These are phyloP conservation scores for Microdochium trichocladiopsis DNA, from an alignment of 2,329 filamentous ascomycete genomes.

Conservation along the genomic window DNA sequence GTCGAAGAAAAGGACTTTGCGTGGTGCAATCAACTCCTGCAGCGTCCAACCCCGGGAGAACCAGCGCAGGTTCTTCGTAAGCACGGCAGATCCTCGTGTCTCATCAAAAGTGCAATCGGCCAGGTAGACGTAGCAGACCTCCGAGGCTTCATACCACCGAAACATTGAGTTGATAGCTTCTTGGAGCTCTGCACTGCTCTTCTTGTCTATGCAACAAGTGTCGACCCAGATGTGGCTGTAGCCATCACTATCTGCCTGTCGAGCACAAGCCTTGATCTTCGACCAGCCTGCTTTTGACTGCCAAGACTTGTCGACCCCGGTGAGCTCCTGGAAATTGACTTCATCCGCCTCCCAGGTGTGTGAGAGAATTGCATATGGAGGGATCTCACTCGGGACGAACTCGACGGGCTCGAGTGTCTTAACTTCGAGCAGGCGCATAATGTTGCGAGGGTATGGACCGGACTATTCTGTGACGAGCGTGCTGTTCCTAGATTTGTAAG, in stretches of 20 bases:
- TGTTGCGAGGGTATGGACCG: too few species aligned
- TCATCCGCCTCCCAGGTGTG: conserved; percentile 22
- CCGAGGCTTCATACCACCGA: background rate
- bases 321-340: conserved; percentile 14
- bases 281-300: background rate
- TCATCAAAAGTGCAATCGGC: background rate
- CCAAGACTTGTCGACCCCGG: background rate
- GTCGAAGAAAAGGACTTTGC: conserved; percentile 8
- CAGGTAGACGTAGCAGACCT: background rate
- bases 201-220: conserved; percentile 1
- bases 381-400: background rate
- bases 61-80: conserved; percentile 5
- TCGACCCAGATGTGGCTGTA: background rate
- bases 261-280: background rate
- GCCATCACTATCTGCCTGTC: background rate
- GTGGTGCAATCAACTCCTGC: conserved; percentile 10
- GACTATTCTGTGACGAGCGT: too few species aligned
- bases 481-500: too few species aligned
- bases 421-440: background rate
- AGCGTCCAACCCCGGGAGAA: conserved; percentile 9
- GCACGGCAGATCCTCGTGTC: too few species aligned
- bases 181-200: background rate
- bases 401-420: background rate
- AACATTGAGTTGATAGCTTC: background rate
- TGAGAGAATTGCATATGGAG: conserved; percentile 16